These are phyloP conservation scores for Sclerotinia minor DNA, from an alignment of 2,329 filamentous ascomycete genomes.

Conservation along the genomic window DNA sequence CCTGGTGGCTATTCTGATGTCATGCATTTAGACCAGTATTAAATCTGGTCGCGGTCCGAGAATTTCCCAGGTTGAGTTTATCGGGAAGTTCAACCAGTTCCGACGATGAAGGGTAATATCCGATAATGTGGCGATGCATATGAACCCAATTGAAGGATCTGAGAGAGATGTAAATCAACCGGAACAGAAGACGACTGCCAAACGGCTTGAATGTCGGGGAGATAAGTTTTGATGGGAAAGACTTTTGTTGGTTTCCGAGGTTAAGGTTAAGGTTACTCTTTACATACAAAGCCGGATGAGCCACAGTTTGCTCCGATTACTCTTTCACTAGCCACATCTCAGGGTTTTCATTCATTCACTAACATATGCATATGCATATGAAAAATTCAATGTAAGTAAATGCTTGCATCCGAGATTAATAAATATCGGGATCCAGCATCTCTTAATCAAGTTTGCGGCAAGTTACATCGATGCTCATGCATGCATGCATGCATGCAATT, in stretches of 20 bases:
- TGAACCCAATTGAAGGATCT: not conserved
- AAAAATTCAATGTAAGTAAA: not conserved
- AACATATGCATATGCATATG: no score
- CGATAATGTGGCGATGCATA: not conserved
- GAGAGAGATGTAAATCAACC: not conserved
- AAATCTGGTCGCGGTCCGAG: conserved; percentile 8
- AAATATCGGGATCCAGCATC: not conserved
- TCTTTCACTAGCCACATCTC: not conserved
- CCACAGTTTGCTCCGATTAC: no score
- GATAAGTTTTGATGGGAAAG: not conserved
- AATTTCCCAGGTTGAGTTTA: not conserved
- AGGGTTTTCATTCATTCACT: not conserved
- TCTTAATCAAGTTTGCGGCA: no score
- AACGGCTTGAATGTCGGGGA: conserved; percentile 4
- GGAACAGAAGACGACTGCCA: not conserved
- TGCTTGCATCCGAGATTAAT: not conserved
- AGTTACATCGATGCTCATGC: no score
- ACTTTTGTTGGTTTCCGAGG: not conserved
- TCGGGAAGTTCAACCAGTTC: not conserved
- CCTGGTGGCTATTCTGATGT: not conserved
- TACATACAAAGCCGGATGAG: no score
- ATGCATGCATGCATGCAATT: no score
- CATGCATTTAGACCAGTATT: not conserved
- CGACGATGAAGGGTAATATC: conserved; percentile 20
- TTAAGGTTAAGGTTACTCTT: not conserved